Evolutionary conservation across 2,329 filamentous ascomycete species (phyloP), one percentile per base, ranked within the genome.

Genomic region (Botrytis cinerea): DNA sequence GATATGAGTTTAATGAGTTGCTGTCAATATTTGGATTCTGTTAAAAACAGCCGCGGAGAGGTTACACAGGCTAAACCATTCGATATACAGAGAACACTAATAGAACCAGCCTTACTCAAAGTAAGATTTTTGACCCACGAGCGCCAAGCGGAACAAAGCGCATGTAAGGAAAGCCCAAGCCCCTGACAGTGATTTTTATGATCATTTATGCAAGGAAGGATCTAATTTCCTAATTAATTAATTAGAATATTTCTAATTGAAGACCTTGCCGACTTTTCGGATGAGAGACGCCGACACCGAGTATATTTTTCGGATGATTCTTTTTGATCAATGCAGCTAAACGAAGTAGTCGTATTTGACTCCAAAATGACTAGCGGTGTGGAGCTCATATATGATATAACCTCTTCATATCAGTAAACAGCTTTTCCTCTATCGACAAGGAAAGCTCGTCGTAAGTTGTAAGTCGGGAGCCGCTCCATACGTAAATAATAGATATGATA

Each of bases 121-220:
- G 70, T 40, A 59, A 57, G 18, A 51, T 71, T 64, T 32, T 20
- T 48, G 64, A 57, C 46, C 64, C 66, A 57, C 60, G 20, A 16
- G 20, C 54, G n/a, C 18, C 22, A n/a, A 57, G 48, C 48, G 48
- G 66, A 38, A 35, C 48, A 57, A 25, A 43, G 48, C n/a, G 66
- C 16, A 68, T 68, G 66, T 46, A 61, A 70, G 43, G 40, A 46
- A 38, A 70, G 45, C 20, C 32, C 3, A 63, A 64, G 32, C 57
- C 69, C 28, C 40, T 28, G 35, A n/a, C 35, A 43, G 35, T 43
- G 35, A 57, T 48, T 40, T 38, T 68, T 40, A n/a, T 57, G 48
- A 68, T 28, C 59, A 64, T 64, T 40, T 51, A 72, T 72, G 70
- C 46, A 72, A 66, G 35, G 70, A 32, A 66, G 70, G 60, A n/a